phyloP scores from a whole-genome alignment of 2,329 filamentous ascomycete genomes.

The Colletotrichum theobromicola region DNA sequence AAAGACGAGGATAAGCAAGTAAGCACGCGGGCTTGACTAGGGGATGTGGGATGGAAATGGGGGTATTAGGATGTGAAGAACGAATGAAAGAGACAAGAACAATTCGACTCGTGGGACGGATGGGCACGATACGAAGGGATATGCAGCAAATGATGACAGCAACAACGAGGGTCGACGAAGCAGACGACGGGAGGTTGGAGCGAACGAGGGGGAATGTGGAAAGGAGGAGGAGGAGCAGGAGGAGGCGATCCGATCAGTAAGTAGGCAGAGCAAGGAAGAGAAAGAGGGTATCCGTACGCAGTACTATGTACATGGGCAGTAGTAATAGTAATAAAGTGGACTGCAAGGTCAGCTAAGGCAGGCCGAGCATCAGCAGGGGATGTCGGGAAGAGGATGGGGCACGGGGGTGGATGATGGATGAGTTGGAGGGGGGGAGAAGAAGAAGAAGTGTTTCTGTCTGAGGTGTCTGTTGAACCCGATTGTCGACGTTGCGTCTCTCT shows the following conservation, averaged over 20 bases:
- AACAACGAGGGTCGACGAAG: slow-evolving; percentile 18
- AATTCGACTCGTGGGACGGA: neutral
- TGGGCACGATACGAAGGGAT: slow-evolving; percentile 14
- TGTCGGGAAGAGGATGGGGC: neutral
- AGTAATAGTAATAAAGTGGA: neutral
- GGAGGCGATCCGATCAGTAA: slow-evolving; percentile 17
- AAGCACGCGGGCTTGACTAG: neutral
- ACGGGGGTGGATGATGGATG: neutral
- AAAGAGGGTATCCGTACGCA: neutral
- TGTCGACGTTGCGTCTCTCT: neutral
- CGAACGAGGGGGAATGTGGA: slow-evolving; percentile 20
- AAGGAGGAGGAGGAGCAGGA: slow-evolving; percentile 20
- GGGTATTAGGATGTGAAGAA: slow-evolving; percentile 17
- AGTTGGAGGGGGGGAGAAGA: neutral
- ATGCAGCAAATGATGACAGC: slow-evolving; percentile 19
- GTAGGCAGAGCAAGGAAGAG: neutral
- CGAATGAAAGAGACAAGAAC: slow-evolving; percentile 12
- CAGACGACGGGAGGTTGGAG: slow-evolving; percentile 19
- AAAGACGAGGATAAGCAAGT: neutral
- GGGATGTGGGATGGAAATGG: neutral
- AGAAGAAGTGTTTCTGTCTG: neutral
- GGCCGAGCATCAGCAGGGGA: neutral
- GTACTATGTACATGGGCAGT: neutral
- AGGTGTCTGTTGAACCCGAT: neutral
- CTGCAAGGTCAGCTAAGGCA: neutral